These are phyloP conservation scores for Eucalyptus erythrocorys DNA, from an alignment of 345 rosid genomes.

Conservation along the genomic window DNA sequence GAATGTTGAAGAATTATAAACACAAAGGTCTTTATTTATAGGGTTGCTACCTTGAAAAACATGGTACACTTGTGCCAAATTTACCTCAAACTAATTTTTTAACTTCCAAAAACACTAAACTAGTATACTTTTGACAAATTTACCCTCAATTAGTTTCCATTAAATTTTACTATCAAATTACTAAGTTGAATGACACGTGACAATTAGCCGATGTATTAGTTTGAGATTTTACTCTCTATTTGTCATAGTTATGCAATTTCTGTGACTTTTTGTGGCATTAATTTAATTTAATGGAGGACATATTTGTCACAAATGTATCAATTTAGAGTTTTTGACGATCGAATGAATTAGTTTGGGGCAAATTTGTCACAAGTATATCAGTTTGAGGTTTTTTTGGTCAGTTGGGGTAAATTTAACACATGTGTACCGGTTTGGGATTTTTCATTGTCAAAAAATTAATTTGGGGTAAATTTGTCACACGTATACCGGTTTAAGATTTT, in stretches of 20 bases:
- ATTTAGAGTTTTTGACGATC: rapidly evolving
- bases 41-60: rapidly evolving
- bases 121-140: rapidly evolving
- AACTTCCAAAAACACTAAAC: rapidly evolving
- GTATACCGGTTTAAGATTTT: rapidly evolving
- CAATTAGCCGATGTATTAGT: no score
- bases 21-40: background rate
- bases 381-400: rapidly evolving
- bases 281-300: rapidly evolving
- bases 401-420: no score
- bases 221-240: no score
- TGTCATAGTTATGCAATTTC: rapidly evolving
- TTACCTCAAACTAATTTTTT: no score
- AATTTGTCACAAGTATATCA: rapidly evolving
- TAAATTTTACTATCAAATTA: no score
- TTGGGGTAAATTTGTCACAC: rapidly evolving
- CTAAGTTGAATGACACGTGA: no score
- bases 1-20: background rate
- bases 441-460: no score
- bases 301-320: no score
- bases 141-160: rapidly evolving
- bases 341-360: no score
- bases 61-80: rapidly evolving
- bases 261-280: no score
- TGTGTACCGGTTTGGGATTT: rapidly evolving